Conservation (phyloP, 2,329 filamentous ascomycete genomes). For the Biscogniauxia sp. region DNA sequence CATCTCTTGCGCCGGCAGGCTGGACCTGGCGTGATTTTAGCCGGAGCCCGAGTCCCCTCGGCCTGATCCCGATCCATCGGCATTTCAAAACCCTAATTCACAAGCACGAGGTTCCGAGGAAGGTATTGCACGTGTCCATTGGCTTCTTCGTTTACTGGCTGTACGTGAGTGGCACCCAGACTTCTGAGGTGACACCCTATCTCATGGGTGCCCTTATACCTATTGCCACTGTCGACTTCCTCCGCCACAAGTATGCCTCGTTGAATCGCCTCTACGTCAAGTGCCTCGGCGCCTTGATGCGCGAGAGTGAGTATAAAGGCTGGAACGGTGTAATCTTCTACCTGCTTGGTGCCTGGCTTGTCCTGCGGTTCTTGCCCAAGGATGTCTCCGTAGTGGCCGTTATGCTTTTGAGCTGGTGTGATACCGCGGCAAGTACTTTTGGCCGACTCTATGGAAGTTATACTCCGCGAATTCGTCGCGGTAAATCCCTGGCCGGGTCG, state of each 20-base stretch:
- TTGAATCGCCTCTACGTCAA: slow-evolving; percentile 88
- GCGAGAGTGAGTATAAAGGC: slow-evolving; percentile 88
- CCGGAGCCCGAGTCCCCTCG: slow-evolving; percentile 86
- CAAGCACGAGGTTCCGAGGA: slow-evolving; percentile 94
- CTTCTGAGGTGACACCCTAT: slow-evolving; percentile 75
- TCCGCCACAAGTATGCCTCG: slow-evolving; percentile 77
- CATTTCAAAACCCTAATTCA: slow-evolving; percentile 92
- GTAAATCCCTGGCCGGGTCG: slow-evolving; percentile 90
- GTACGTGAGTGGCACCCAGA: slow-evolving; percentile 77
- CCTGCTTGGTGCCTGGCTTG: slow-evolving; percentile 83
- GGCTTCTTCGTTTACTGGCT: slow-evolving; percentile 89
- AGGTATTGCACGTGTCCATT: slow-evolving; percentile 91
- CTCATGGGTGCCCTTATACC: slow-evolving; percentile 79
- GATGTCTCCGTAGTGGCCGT: slow-evolving; percentile 89
- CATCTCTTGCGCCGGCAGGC: slow-evolving; percentile 53
- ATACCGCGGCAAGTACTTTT: slow-evolving; percentile 94
- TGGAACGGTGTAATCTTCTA: slow-evolving; percentile 99
- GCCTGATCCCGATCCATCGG: slow-evolving; percentile 90
- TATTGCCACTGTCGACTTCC: slow-evolving; percentile 75
- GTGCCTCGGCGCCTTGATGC: slow-evolving; percentile 86
- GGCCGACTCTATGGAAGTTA: slow-evolving; percentile 86
- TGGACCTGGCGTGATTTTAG: slow-evolving; percentile 87
- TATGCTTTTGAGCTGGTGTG: slow-evolving; percentile 92
- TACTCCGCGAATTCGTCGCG: slow-evolving; percentile 77
- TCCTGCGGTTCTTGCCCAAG: slow-evolving; percentile 85